Evolutionary conservation across 2,329 filamentous ascomycete genomes (phyloP), one percentile per base, ranked within the genome.

Genomic region (Hypoxylon sp.): DNA sequence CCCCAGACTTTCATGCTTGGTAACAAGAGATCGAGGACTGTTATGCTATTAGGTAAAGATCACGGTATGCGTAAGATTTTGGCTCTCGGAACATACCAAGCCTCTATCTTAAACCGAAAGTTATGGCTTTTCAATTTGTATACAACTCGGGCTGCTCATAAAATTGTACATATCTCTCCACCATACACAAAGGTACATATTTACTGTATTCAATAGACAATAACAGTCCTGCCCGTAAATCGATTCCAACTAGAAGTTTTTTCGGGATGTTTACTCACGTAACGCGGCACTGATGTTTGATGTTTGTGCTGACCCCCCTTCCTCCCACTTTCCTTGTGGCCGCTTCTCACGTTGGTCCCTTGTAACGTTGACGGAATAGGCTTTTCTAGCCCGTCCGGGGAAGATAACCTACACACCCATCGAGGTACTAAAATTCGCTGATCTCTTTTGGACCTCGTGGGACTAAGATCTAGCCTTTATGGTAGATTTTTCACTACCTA

Each of bases 341-440:
- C 62, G 33, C 46, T 24, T 51, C 44, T 61, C 48, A 26, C 53
- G 57, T 58, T 31, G 44, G 24, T 13, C 61, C 58, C 59, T 19
- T 67, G 66, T 13, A 60, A 55, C 39, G 31, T 54, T 57, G 39
- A 63, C 46, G 35, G 46, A 66, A 71, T 70, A 69, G 69, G 53
- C 63, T 65, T 71, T 71, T 65, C 69, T 70, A 62, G 69, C 52
- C 63, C 60, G 53, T 64, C 66, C 60, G 66, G 69, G 67, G 63
- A 71, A 70, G 42, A 58, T 37, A 54, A 59, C 39, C 46, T 64
- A 51, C 57, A 48, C 58, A 37, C 47, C 33, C 46, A 69, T 62
- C 60, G 48, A 54, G 47, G 61, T 59, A 61, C 42, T 64, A 67
- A 52, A 58, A 24, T 22, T 6, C 46, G 63, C 50, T 61, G 68